Evolutionary conservation across 805 yeast species (phyloP).

Genomic region (Komagataella kurtzmanii): DNA sequence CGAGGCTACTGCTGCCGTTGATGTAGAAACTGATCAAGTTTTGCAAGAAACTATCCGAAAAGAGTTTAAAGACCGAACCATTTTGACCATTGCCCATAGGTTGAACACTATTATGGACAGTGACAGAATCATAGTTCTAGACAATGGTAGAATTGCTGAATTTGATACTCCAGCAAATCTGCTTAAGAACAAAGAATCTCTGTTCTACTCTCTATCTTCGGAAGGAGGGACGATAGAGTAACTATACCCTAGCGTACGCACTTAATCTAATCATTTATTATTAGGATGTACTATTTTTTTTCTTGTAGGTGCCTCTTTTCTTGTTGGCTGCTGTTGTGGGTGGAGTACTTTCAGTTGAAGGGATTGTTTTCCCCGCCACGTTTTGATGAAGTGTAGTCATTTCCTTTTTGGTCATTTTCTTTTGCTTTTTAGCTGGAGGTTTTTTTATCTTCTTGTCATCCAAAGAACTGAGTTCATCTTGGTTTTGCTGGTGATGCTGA

Average conservation of each 20-base stretch:
- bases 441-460: neutral
- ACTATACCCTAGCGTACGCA: neutral
- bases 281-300: slow-evolving; percentile 1
- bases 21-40: slow-evolving; percentile 69
- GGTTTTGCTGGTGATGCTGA: neutral
- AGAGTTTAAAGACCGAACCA: slow-evolving; percentile 66
- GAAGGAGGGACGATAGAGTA: slow-evolving; percentile 48
- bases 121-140: slow-evolving; percentile 64
- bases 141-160: slow-evolving; percentile 63
- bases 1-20: slow-evolving; percentile 86
- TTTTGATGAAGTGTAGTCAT: slow-evolving; percentile 10
- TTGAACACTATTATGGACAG: slow-evolving; percentile 74
- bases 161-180: slow-evolving; percentile 61
- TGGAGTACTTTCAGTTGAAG: slow-evolving; percentile 9
- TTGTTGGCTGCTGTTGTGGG: slow-evolving; percentile 5
- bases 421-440: slow-evolving; percentile 10
- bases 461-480: neutral
- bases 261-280: neutral
- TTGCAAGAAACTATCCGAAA: slow-evolving; percentile 67
- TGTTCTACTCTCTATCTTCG: slow-evolving; percentile 70
- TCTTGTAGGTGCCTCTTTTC: slow-evolving; percentile 1
- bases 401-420: slow-evolving; percentile 19
- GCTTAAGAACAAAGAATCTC: slow-evolving; percentile 48
- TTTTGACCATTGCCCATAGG: slow-evolving; percentile 77
- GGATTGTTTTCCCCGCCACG: slow-evolving; percentile 17